Base-by-base conservation (phyloP, 345 rosid genomes). In the Orychophragmus violaceus region DNA sequence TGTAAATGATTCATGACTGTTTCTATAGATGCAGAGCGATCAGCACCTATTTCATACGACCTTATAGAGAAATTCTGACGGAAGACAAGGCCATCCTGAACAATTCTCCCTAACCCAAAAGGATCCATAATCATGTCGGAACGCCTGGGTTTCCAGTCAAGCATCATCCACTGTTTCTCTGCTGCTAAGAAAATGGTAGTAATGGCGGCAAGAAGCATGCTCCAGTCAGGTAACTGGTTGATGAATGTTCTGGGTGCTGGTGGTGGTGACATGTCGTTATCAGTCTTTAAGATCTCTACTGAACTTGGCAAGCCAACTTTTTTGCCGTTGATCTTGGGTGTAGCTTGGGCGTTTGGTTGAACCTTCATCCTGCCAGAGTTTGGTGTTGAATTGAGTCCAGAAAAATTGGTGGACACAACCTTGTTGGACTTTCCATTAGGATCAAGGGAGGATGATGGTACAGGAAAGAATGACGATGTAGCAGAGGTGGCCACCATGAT, bases 81-180 rank as follows among this genome's bases (percentile, higher is more conserved):
- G 65, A 87, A 95, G 41, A 87, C 86, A 62, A 87, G 72, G 10
- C 99, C 96, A 72, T 95, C 97, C 68, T 88, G 94, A 67, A 91
- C 97, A 11, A 95, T 87, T 67, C 84, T 87, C 49, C 99, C 99
- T 6, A 89, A 60, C 14, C 90, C 93, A 33, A 87, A 89, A 0
- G 97, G 96, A 68, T 94, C 97, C 32, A 83, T 75, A n/a, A 87
- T 76, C 96, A 88, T 79, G 59, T 94, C 99, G 21, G 96, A 32
- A 45, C 97, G 84, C 72, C 85, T 85, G 0, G 97, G 96, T 76
- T 94, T 94, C 97, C 97, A 94, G 60, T 94, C 99, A 59, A 94
- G 97, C 99, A 90, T 94, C 95, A 82, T 94, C 96, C 97, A 94
- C 77, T 94, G 99, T 79, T 94, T 94, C 84, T 94, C 99, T 1